phyloP scores from a whole-genome alignment of 176 grass and related monocot genomes.

The Zoysia japonica region DNA sequence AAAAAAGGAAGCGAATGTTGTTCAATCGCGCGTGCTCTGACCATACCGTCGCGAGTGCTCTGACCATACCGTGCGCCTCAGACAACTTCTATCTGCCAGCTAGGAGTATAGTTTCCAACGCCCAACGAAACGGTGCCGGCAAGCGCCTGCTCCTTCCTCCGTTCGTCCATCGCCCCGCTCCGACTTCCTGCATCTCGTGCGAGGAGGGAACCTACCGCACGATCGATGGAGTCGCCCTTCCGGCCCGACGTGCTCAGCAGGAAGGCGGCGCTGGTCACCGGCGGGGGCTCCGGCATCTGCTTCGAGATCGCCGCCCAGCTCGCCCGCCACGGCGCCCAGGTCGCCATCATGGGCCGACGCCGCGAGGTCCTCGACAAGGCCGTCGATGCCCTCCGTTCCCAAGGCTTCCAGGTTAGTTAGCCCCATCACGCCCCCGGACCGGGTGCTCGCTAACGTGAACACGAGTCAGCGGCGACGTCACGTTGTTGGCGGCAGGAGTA shows the following conservation, averaged over 20 bases:
- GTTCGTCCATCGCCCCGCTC: neutral
- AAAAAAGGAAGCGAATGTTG: too few species aligned
- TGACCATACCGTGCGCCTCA: too few species aligned
- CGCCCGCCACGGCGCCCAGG: slow-evolving; percentile 71
- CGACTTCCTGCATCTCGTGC: neutral
- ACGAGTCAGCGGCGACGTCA: too few species aligned
- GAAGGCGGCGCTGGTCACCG: slow-evolving; percentile 79
- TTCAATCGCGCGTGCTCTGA: too few species aligned
- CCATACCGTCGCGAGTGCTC: too few species aligned
- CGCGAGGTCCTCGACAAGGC: slow-evolving; percentile 79
- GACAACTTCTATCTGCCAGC: too few species aligned
- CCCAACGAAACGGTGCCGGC: neutral
- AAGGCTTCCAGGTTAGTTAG: slow-evolving; percentile 59
- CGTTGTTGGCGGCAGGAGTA: too few species aligned
- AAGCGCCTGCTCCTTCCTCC: neutral
- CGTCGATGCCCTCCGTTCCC: slow-evolving; percentile 57
- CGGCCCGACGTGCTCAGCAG: slow-evolving; percentile 65
- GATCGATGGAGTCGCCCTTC: slow-evolving; percentile 67
- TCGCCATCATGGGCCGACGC: slow-evolving; percentile 88
- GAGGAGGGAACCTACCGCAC: neutral
- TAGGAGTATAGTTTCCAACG: too few species aligned
- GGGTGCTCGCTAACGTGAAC: too few species aligned
- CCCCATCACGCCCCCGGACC: neutral
- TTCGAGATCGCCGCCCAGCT: slow-evolving; percentile 84
- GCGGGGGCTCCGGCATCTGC: slow-evolving; percentile 84